A percentile compares a stretch with the other conserved stretches of the same genome.
phyloP scores from a whole-genome alignment of 2,329 filamentous ascomycete species.

The Tolypocladium sp. region DNA sequence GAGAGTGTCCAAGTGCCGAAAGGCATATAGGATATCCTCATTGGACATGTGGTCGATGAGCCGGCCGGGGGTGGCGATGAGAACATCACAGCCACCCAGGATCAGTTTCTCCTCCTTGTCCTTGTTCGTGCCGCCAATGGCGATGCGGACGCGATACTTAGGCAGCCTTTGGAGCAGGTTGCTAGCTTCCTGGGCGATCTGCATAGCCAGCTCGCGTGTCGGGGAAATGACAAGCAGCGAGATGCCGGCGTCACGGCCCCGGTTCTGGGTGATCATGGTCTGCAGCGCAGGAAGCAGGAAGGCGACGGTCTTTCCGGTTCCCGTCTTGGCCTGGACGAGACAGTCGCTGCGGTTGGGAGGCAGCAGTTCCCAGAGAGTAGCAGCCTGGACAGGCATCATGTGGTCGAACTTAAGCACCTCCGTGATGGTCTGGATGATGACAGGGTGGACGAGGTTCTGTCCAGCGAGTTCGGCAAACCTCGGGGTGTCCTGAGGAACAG shows the following conservation, averaged over 20 bases:
- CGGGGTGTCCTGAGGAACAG: slow-evolving; percentile 32
- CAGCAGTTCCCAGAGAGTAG: slow-evolving; percentile 38
- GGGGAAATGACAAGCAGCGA: slow-evolving; percentile 59
- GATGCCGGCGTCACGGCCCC: slow-evolving; percentile 28
- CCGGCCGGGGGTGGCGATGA: slow-evolving; percentile 74
- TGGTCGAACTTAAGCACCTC: slow-evolving; percentile 39
- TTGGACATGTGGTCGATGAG: slow-evolving; percentile 71
- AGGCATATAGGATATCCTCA: slow-evolving; percentile 57
- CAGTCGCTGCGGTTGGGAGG: slow-evolving; percentile 37
- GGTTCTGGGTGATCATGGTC: slow-evolving; percentile 49
- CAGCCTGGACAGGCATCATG: slow-evolving; percentile 48
- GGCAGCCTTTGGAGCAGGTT: slow-evolving; percentile 64
- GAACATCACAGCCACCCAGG: slow-evolving; percentile 63
- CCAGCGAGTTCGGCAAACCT: slow-evolving; percentile 35
- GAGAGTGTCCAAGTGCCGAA: slow-evolving; percentile 63
- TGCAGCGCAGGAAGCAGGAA: slow-evolving; percentile 80
- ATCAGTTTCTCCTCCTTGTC: slow-evolving; percentile 62
- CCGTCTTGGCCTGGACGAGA: slow-evolving; percentile 77
- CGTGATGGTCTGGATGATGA: slow-evolving; percentile 37
- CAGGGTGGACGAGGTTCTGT: slow-evolving; percentile 32
- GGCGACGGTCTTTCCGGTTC: slow-evolving; percentile 78
- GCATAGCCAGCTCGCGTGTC: slow-evolving; percentile 61
- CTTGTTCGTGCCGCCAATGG: slow-evolving; percentile 75
- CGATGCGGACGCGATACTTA: slow-evolving; percentile 64
- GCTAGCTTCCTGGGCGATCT: slow-evolving; percentile 62